Conservation (phyloP, 2,329 filamentous ascomycete genomes). For the Botrytis medusae region DNA sequence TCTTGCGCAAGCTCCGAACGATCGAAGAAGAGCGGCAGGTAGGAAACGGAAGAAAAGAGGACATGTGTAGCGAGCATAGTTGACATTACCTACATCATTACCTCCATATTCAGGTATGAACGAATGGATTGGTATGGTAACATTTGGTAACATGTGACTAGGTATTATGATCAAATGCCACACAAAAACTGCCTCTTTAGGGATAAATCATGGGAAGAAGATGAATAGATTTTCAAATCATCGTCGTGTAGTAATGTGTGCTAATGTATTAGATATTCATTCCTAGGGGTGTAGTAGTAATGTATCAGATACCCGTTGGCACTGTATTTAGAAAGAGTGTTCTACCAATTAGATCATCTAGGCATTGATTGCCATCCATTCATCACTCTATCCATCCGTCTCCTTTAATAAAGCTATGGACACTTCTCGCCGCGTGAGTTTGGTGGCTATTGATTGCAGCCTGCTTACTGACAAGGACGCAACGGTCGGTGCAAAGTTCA, state of each 20-base stretch:
- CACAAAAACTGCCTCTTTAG: not conserved
- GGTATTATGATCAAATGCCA: not conserved
- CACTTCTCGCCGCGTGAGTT: constrained; percentile 10
- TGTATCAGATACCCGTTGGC: not conserved
- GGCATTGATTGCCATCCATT: not conserved
- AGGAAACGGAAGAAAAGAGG: not conserved
- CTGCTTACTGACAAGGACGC: not conserved
- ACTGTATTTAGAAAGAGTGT: not conserved
- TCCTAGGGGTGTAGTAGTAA: not conserved
- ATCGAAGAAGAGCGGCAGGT: not conserved
- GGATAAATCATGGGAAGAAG: not conserved
- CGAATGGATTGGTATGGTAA: not conserved
- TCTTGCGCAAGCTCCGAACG: constrained; percentile 10
- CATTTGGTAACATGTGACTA: constrained; percentile 5
- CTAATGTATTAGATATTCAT: not conserved
- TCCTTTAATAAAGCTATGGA: not conserved
- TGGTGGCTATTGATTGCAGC: not conserved
- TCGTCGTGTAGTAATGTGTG: not conserved
- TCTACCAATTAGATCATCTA: not conserved
- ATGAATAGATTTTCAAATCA: not conserved
- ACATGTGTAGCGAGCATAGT: not conserved
- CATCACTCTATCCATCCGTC: not conserved
- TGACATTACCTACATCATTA: not conserved
- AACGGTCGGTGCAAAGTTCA: constrained; percentile 4
- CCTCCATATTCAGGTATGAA: not conserved